phyloP scores from a whole-genome alignment of 257 asterid genomes.

The Nicotiana undulata region DNA sequence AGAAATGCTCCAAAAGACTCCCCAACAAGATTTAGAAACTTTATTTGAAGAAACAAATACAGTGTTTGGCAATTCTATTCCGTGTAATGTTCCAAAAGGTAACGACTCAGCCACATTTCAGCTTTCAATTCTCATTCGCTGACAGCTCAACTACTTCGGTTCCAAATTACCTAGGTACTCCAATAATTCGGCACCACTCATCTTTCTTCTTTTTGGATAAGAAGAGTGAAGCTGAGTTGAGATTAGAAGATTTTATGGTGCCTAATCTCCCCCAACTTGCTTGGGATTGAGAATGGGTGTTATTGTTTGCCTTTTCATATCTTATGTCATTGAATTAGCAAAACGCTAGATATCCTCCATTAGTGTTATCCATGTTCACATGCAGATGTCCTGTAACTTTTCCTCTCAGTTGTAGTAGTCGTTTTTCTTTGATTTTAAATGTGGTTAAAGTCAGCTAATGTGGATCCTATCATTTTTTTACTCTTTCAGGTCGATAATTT shows the following conservation, averaged over 20 bases:
- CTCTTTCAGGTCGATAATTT: conserved; percentile 73
- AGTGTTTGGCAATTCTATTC: neutral
- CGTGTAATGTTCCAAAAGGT: neutral
- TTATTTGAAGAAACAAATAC: neutral
- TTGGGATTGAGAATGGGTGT: neutral
- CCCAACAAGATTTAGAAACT: neutral
- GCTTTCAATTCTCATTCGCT: neutral
- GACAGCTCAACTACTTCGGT: neutral
- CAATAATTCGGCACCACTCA: neutral
- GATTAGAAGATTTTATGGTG: neutral
- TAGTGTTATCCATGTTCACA: neutral
- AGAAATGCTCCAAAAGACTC: neutral
- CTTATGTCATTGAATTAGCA: neutral
- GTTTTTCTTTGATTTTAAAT: neutral
- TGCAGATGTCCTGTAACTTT: neutral
- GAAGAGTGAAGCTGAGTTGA: neutral
- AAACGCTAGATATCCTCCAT: neutral
- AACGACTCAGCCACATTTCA: neutral
- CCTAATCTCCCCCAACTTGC: neutral
- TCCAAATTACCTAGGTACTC: neutral
- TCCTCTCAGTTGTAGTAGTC: neutral
- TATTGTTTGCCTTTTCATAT: neutral
- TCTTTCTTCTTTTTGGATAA: neutral
- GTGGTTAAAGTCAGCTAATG: neutral
- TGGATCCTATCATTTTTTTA: neutral